Evolutionary conservation across 2,329 filamentous ascomycete genomes (phyloP).

Genomic region (Fusarium keratoplasticum): DNA sequence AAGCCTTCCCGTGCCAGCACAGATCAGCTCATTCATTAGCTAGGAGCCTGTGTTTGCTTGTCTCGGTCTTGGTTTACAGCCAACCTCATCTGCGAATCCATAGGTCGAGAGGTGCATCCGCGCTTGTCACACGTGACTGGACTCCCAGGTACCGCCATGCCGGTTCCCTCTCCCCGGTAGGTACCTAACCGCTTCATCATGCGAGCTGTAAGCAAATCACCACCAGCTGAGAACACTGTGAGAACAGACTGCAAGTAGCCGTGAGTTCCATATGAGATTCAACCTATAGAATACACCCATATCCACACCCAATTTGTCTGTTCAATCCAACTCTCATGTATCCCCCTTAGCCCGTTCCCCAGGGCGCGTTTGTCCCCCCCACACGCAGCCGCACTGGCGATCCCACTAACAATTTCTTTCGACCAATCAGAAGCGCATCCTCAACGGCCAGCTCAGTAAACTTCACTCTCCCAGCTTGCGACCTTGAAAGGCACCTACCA

Average conservation of each 20-base stretch:
- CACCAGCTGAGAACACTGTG: background rate
- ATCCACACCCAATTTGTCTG: background rate
- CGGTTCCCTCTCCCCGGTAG: slow-evolving; percentile 1
- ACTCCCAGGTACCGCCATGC: background rate
- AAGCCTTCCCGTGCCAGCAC: background rate
- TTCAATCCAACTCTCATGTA: background rate
- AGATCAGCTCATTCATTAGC: background rate
- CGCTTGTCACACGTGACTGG: slow-evolving; percentile 3
- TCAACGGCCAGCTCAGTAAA: slow-evolving; percentile 18
- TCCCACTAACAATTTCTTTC: slow-evolving; percentile 30
- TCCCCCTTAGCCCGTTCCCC: slow-evolving; percentile 16
- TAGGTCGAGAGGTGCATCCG: background rate
- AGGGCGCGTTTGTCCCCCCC: slow-evolving; percentile 17
- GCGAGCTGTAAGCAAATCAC: background rate
- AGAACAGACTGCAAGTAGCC: background rate
- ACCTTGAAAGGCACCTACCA: slow-evolving; percentile 24
- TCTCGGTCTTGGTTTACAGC: background rate
- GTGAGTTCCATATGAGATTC: background rate
- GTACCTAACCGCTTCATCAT: background rate
- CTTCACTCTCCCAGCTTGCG: slow-evolving; percentile 3
- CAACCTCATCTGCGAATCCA: background rate
- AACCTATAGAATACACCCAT: background rate
- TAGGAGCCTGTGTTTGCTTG: background rate
- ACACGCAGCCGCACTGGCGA: slow-evolving; percentile 12
- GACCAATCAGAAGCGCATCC: slow-evolving; percentile 19